Conservation (phyloP, 345 rosid species). For the Orychophragmus violaceus region DNA sequence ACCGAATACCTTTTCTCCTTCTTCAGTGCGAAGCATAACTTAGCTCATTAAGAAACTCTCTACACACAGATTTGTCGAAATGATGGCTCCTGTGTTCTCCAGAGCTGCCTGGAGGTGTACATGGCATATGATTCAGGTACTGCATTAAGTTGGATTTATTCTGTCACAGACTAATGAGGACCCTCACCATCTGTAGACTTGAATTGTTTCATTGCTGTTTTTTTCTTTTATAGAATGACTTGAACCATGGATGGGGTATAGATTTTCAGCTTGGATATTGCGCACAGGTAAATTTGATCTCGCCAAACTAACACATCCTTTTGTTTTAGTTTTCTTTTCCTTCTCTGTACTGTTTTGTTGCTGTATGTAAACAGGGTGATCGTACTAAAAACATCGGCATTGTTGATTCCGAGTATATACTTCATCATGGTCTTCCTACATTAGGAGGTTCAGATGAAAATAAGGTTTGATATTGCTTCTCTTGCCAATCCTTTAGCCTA, state of each 20-base stretch:
- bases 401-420: slow-evolving; percentile 67
- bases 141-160: background rate
- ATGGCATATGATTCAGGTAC: slow-evolving; percentile 85
- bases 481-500: background rate
- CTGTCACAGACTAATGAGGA: background rate
- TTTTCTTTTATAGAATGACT: slow-evolving; percentile 51
- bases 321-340: background rate
- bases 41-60: background rate
- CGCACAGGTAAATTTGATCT: slow-evolving; percentile 46
- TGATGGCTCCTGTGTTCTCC: slow-evolving; percentile 96
- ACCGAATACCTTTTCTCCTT: background rate
- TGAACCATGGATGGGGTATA: slow-evolving; percentile 72
- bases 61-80: slow-evolving; percentile 63
- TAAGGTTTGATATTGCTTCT: slow-evolving; percentile 31
- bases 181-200: background rate
- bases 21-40: background rate
- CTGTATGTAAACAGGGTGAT: slow-evolving; percentile 47
- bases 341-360: slow-evolving; percentile 13
- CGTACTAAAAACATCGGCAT: slow-evolving; percentile 62
- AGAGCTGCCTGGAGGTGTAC: slow-evolving; percentile 69
- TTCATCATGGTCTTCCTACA: slow-evolving; percentile 59
- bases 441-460: slow-evolving; percentile 48
- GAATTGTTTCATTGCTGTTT: background rate
- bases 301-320: background rate
- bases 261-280: slow-evolving; percentile 79